These are phyloP conservation scores for Aspergillus haitiensis DNA, from an alignment of 495 filamentous ascomycete genomes.

Conservation along the genomic window DNA sequence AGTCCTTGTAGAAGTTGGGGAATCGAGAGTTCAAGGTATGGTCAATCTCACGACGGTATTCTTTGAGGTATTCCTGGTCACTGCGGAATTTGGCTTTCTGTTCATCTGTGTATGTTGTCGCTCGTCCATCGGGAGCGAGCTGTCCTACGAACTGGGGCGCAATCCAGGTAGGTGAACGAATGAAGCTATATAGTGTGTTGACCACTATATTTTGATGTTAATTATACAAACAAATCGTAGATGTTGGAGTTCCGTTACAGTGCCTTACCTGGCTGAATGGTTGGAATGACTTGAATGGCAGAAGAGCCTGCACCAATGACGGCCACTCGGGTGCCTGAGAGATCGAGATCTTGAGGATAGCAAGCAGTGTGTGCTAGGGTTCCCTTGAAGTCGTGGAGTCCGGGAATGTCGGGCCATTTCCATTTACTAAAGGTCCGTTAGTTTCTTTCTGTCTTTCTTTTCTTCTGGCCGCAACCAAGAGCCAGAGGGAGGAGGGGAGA, in stretches of 20 bases:
- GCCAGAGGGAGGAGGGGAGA: neutral
- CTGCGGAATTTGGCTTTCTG: conserved; percentile 28
- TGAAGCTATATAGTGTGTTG: conserved; percentile 20
- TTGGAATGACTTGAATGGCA: conserved; percentile 54
- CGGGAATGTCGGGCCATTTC: conserved; percentile 52
- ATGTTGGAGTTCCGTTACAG: no score
- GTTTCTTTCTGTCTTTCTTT: no score
- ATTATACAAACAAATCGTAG: no score
- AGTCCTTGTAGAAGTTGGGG: conserved; percentile 17
- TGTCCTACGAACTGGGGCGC: conserved; percentile 12
- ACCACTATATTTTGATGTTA: neutral
- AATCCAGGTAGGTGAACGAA: conserved; percentile 26
- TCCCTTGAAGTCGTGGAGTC: conserved; percentile 47
- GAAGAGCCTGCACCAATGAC: conserved; percentile 50
- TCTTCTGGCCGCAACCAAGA: no score
- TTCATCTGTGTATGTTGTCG: conserved; percentile 30
- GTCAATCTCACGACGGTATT: conserved; percentile 44
- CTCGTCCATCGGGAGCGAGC: conserved; percentile 15
- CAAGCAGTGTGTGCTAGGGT: conserved; percentile 48
- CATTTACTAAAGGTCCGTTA: conserved; percentile 29
- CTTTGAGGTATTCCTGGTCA: conserved; percentile 24
- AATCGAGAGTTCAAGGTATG: conserved; percentile 39
- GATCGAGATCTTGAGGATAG: conserved; percentile 39
- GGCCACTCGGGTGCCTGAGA: conserved; percentile 47
- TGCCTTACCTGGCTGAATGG: conserved; percentile 42